Percentiles rank a stretch among this genome's conserved stretches.
phyloP scores from a whole-genome alignment of 805 yeast species.

The Lipomyces sp. region DNA sequence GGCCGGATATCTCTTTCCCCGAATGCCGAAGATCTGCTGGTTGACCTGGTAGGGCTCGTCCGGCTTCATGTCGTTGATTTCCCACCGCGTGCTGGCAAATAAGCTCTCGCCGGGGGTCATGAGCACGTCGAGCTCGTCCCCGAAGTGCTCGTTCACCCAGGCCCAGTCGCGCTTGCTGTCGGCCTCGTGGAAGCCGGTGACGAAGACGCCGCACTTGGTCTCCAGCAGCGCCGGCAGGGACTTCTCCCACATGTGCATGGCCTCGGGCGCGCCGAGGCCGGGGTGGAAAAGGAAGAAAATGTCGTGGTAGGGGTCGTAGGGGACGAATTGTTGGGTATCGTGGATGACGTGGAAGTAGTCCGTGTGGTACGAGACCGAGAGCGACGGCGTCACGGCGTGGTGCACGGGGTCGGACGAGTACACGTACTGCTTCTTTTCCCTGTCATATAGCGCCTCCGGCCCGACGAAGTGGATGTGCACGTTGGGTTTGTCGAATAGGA shows the following conservation, averaged over 20 bases:
- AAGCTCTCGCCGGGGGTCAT: slow-evolving; percentile 69
- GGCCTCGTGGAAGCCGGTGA: slow-evolving; percentile 80
- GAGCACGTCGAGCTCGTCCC: slow-evolving; percentile 75
- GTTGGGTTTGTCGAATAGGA: slow-evolving; percentile 73
- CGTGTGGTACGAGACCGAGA: slow-evolving; percentile 78
- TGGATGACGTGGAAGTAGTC: slow-evolving; percentile 88
- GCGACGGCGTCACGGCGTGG: slow-evolving; percentile 52
- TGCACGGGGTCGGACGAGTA: slow-evolving; percentile 51
- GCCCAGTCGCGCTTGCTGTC: slow-evolving; percentile 69
- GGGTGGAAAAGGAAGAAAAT: slow-evolving; percentile 94
- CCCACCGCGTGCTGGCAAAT: slow-evolving; percentile 90
- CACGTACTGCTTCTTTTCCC: slow-evolving; percentile 59
- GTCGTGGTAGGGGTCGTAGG: slow-evolving; percentile 95
- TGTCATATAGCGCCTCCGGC: slow-evolving; percentile 82
- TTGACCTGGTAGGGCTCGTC: slow-evolving; percentile 92
- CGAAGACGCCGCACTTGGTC: slow-evolving; percentile 86
- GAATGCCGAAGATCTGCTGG: slow-evolving; percentile 81
- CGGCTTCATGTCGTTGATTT: slow-evolving; percentile 85
- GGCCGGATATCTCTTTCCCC: slow-evolving; percentile 97
- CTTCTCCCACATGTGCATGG: slow-evolving; percentile 76
- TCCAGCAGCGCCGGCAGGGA: slow-evolving; percentile 83
- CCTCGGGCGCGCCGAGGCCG: slow-evolving; percentile 80
- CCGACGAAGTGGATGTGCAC: slow-evolving; percentile 92
- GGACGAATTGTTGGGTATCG: slow-evolving; percentile 91
- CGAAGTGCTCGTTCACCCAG: slow-evolving; percentile 64